Conservation (phyloP, 257 asterid species). For the Rauvolfia tetraphylla region DNA sequence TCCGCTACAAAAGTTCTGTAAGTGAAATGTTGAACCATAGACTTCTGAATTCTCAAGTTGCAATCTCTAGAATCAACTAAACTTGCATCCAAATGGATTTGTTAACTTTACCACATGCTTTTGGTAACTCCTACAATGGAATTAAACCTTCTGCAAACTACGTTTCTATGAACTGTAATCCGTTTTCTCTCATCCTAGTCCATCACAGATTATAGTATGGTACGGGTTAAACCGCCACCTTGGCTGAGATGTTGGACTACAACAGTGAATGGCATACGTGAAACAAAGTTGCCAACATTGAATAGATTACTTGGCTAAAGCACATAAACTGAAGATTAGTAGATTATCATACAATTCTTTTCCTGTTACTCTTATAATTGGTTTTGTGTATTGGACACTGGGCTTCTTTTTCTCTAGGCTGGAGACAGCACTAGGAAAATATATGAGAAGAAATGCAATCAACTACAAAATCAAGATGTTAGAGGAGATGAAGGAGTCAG, state of each 20-base stretch:
- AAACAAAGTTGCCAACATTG: background rate
- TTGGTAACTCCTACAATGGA: background rate
- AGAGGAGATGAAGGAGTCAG: constrained; percentile 63
- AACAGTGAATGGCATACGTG: background rate
- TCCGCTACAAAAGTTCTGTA: background rate
- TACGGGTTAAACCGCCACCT: background rate
- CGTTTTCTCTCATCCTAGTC: background rate
- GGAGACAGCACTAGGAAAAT: constrained; percentile 72
- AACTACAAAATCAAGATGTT: constrained; percentile 61
- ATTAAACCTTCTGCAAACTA: background rate
- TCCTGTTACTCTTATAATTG: background rate
- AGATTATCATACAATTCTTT: background rate
- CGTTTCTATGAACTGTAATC: background rate
- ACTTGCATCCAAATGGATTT: background rate
- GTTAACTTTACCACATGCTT: background rate
- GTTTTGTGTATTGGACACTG: constrained; percentile 10
- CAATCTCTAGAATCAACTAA: background rate
- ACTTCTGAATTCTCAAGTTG: too few relatives aligned
- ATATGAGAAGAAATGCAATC: constrained; percentile 72
- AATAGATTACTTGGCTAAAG: background rate
- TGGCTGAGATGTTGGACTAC: background rate
- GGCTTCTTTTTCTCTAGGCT: constrained; percentile 37
- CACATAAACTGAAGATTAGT: background rate
- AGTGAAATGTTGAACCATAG: too few relatives aligned
- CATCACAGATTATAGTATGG: background rate